Evolutionary conservation across 179 eudicot species (phyloP).

Genomic region (Sideroxylon spinosum): DNA sequence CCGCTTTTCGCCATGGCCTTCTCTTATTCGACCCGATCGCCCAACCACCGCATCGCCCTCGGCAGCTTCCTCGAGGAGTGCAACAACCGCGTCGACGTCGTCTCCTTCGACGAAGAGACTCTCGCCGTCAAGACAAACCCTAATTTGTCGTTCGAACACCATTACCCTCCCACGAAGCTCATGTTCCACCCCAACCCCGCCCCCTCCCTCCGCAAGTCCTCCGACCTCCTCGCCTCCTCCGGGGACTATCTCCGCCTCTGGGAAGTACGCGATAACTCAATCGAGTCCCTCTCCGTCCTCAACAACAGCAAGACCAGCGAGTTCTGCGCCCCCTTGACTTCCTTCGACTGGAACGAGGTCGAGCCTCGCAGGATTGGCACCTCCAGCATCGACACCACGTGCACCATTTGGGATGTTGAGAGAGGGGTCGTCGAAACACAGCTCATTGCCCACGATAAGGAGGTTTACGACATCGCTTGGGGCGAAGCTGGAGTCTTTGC

Average conservation of each 20-base stretch:
- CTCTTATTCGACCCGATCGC: conserved; percentile 32
- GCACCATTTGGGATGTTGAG: conserved; percentile 90
- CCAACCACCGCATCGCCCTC: conserved; percentile 49
- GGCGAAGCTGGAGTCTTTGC: conserved; percentile 88
- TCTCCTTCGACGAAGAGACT: conserved; percentile 53
- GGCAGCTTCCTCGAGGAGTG: conserved; percentile 81
- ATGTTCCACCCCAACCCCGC: conserved; percentile 61
- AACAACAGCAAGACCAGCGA: conserved; percentile 78
- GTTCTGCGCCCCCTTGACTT: conserved; percentile 76
- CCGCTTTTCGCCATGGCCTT: conserved; percentile 76
- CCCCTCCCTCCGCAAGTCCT: conserved; percentile 20
- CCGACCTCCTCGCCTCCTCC: conserved; percentile 56
- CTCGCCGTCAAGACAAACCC: conserved; percentile 52
- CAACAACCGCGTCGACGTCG: conserved; percentile 65
- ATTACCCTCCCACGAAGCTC: conserved; percentile 84
- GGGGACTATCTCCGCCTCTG: conserved; percentile 69
- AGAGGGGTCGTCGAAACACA: conserved; percentile 79
- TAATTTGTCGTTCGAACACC: conserved; percentile 63
- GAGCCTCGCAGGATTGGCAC: conserved; percentile 73
- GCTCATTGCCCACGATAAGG: conserved; percentile 89
- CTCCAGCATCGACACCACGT: conserved; percentile 83
- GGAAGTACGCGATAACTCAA: conserved; percentile 36
- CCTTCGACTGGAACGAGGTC: conserved; percentile 90
- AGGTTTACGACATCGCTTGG: conserved; percentile 96
- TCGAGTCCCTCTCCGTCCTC: conserved; percentile 44